These are phyloP conservation scores for Mariannaea sp. DNA, from an alignment of 2,329 filamentous ascomycete species.

Conservation along the genomic window DNA sequence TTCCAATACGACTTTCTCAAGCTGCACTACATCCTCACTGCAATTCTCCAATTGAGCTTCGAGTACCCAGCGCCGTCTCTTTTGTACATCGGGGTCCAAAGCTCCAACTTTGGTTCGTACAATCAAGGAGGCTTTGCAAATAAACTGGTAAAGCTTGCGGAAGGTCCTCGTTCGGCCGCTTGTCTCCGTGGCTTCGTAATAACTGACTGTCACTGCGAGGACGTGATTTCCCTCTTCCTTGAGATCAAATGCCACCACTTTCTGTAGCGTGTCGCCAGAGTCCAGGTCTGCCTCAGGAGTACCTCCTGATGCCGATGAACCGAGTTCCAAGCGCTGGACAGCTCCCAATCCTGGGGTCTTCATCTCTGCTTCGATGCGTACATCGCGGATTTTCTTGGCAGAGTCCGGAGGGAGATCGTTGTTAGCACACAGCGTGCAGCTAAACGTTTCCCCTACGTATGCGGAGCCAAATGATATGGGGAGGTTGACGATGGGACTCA, in stretches of 20 bases:
- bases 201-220: conserved; percentile 89
- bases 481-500: conserved; percentile 74
- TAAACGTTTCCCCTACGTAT: conserved; percentile 94
- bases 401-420: conserved; percentile 63
- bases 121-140: conserved; percentile 86
- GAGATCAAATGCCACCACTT: conserved; percentile 81
- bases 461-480: conserved; percentile 91
- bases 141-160: conserved; percentile 94
- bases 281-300: conserved; percentile 53
- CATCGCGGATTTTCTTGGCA: conserved; percentile 67
- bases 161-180: conserved; percentile 80
- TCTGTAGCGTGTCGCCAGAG: conserved; percentile 73
- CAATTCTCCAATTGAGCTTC: conserved; percentile 97
- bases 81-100: conserved; percentile 44
- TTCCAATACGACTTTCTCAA: conserved; percentile 69
- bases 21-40: conserved; percentile 78
- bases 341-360: conserved; percentile 73
- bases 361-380: conserved; percentile 90
- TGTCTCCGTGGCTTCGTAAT: conserved; percentile 81
- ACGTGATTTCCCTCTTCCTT: conserved; percentile 96
- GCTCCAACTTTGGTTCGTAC: conserved; percentile 87
- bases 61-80: conserved; percentile 66
- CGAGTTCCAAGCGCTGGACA: conserved; percentile 70
- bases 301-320: conserved; percentile 37
- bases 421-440: conserved; percentile 94